Evolutionary conservation across 2,329 filamentous ascomycete species (phyloP), one percentile per base, ranked within the genome.

Genomic region (Fusarium brachygibbosum): DNA sequence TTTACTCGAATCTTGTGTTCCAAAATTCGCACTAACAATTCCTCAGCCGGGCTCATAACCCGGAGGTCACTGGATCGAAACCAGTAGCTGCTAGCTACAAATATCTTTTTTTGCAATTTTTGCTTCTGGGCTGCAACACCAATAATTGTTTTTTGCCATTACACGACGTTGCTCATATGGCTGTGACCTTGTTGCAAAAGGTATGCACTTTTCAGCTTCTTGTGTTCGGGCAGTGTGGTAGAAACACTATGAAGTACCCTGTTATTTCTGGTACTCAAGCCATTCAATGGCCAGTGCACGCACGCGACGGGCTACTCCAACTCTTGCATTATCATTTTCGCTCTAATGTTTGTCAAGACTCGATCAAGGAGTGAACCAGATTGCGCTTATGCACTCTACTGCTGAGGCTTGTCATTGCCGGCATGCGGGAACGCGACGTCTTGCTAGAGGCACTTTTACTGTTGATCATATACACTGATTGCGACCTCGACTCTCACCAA

Each of bases 11-110:
- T 42, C 23, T 9, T 44, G 17, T 4, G 10, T 9, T 31, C 17
- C 8, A 11, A 8, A 31, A 19, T 25, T 23, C 16, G 13, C 19
- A 63, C 58, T 63, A 49, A 63, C 58, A 17, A 46, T 25, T 16
- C 17, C 25, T 11, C 13, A 63, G 34, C 76, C 63, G 21, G 70
- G 70, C 62, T 65, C 62, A 65, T 65, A 65, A 65, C 62, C 62
- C 61, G 63, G 63, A 65, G 62, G 62, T 46, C 62, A 46, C 32
- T 37, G 44, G 62, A 65, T 65, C 62, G 62, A 65, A 65, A 65
- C 62, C 44, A 37, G 32, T 64, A 65, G 62, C 62, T 65, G 62
- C 61, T 64, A 64, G 51, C 34, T 40, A 58, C 11, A 0, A 37
- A 5, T n/a, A 7, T 64, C 42, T 44, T 6, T 4, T 13, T 23